Evolutionary conservation across 495 filamentous ascomycete genomes (phyloP).

Genomic region (Trichoderma erinaceum): DNA sequence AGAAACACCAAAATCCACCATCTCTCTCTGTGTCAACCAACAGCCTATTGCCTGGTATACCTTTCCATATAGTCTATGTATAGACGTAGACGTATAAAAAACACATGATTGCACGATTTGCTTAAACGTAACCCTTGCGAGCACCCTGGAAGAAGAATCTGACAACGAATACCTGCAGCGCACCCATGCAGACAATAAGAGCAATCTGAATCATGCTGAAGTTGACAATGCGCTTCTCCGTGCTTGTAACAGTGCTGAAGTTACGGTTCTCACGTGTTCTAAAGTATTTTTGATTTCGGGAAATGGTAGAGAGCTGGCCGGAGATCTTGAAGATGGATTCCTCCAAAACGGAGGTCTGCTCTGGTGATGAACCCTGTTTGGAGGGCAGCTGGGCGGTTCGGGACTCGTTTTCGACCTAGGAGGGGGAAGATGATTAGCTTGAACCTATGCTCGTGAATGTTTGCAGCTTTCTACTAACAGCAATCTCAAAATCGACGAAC

Average conservation of each 20-base stretch:
- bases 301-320: slow-evolving; percentile 89
- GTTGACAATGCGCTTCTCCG: slow-evolving; percentile 91
- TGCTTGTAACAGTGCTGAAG: slow-evolving; percentile 95
- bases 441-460: not conserved
- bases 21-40: not conserved
- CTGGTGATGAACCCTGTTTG: slow-evolving; percentile 83
- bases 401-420: slow-evolving; percentile 87
- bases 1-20: not conserved
- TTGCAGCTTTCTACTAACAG: slow-evolving; percentile 52
- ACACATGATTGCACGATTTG: not conserved
- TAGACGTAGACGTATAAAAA: not conserved
- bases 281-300: slow-evolving; percentile 98
- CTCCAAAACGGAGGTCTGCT: slow-evolving; percentile 86
- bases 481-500: slow-evolving; percentile 96
- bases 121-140: slow-evolving; percentile 54
- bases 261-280: slow-evolving; percentile 97
- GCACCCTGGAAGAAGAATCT: slow-evolving; percentile 92
- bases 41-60: not conserved
- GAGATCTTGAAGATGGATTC: slow-evolving; percentile 96
- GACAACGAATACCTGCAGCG: slow-evolving; percentile 94
- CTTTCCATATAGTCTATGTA: not conserved
- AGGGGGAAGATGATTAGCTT: slow-evolving; percentile 18
- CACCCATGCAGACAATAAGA: slow-evolving; percentile 95
- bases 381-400: slow-evolving; percentile 72
- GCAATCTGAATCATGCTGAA: slow-evolving; percentile 89